Conservation (phyloP, 805 yeast genomes). For the Diddensiella transvaalensis region DNA sequence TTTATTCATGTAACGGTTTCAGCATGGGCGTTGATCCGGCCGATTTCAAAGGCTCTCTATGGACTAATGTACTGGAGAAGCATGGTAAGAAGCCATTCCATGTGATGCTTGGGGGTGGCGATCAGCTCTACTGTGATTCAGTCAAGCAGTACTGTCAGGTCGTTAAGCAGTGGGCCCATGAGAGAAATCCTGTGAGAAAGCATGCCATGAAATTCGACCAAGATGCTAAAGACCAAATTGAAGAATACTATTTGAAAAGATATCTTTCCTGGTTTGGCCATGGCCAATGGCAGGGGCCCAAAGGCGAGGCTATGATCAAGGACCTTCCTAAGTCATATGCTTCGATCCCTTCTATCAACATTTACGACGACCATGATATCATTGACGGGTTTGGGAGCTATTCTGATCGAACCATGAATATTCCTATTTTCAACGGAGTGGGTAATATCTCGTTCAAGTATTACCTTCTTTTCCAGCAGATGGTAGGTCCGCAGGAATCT, state of each 20-base stretch:
- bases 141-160: constrained; percentile 55
- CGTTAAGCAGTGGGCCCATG: constrained; percentile 56
- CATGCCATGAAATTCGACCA: constrained; percentile 42
- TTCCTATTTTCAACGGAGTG: constrained; percentile 62
- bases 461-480: constrained; percentile 91
- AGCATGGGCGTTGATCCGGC: constrained; percentile 67
- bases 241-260: constrained; percentile 63
- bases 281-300: constrained; percentile 76
- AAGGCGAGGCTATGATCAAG: constrained; percentile 62
- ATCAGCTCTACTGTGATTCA: constrained; percentile 86
- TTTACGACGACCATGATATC: constrained; percentile 93
- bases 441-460: constrained; percentile 81
- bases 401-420: constrained; percentile 66
- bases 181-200: constrained; percentile 47
- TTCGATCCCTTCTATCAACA: constrained; percentile 78
- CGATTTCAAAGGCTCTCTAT: constrained; percentile 67
- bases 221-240: constrained; percentile 52
- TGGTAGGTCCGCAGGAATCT: constrained; percentile 47
- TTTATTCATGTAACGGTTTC: constrained; percentile 90
- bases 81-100: constrained; percentile 59
- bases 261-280: constrained; percentile 87
- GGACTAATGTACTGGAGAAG: constrained; percentile 85
- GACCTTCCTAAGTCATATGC: constrained; percentile 74
- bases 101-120: constrained; percentile 98
- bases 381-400: constrained; percentile 97